These are phyloP conservation scores for Grammothele lineata DNA, from an alignment of 768 basidiomycete species.

Conservation along the genomic window DNA sequence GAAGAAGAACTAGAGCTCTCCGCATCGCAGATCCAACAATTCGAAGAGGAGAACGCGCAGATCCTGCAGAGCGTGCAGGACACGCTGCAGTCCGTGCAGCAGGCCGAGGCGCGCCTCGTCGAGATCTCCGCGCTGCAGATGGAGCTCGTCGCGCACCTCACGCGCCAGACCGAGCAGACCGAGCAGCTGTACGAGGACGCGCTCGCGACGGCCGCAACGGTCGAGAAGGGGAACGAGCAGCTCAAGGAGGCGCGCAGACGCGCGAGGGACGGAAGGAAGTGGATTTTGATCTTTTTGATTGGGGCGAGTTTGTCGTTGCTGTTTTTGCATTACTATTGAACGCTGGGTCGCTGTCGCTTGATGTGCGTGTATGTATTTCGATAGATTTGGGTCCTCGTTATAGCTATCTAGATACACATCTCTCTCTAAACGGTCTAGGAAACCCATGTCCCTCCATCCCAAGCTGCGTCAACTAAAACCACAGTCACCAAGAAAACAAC, in stretches of 20 bases:
- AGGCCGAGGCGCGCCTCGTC: constrained; percentile 85
- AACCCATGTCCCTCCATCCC: no score
- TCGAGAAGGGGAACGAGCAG: constrained; percentile 88
- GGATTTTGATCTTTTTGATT: constrained; percentile 86
- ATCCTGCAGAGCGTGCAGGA: constrained; percentile 83
- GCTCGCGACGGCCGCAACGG: constrained; percentile 76
- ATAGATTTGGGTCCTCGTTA: neutral
- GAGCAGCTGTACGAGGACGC: constrained; percentile 96
- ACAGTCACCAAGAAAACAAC: no score
- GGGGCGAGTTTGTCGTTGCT: constrained; percentile 88
- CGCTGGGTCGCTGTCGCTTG: neutral
- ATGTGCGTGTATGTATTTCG: neutral
- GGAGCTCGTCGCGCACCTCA: constrained; percentile 85
- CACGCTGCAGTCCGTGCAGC: constrained; percentile 83
- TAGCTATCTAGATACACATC: neutral
- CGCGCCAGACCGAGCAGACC: constrained; percentile 86
- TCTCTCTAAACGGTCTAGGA: constrained; percentile 8
- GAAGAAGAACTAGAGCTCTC: constrained; percentile 82
- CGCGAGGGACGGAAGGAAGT: constrained; percentile 83
- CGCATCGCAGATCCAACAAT: constrained; percentile 85
- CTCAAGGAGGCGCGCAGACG: constrained; percentile 85
- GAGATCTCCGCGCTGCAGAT: constrained; percentile 93
- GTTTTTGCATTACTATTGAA: constrained; percentile 88
- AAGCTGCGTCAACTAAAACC: no score
- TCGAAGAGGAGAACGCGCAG: constrained; percentile 87